These are phyloP conservation scores for Venturia effusa DNA, from an alignment of 2,329 filamentous ascomycete species.

Conservation along the genomic window DNA sequence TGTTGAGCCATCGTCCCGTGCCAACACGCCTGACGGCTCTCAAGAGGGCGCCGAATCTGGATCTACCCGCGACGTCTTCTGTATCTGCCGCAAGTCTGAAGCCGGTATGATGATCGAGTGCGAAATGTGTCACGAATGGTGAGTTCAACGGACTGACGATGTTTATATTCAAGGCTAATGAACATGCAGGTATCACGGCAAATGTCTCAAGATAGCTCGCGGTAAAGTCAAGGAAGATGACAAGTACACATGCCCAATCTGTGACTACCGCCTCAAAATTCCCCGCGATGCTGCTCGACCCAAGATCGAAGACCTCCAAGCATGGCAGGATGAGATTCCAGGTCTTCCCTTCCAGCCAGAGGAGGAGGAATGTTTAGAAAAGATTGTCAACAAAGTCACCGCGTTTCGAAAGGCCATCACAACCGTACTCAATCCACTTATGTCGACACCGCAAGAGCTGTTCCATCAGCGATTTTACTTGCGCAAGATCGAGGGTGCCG, in stretches of 20 bases:
- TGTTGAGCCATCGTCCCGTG: constrained; percentile 82
- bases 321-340: constrained; percentile 74
- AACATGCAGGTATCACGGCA: constrained; percentile 77
- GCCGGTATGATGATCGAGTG: constrained; percentile 99
- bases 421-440: constrained; percentile 68
- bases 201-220: constrained; percentile 92
- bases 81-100: constrained; percentile 86
- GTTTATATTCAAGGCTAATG: not conserved
- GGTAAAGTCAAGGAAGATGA: constrained; percentile 98
- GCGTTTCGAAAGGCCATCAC: constrained; percentile 75
- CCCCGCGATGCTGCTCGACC: constrained; percentile 91
- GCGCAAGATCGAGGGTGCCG: constrained; percentile 92
- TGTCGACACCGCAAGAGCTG: constrained; percentile 74
- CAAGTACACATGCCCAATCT: constrained; percentile 96
- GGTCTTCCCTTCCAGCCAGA: constrained; percentile 86
- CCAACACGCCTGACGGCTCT: constrained; percentile 52
- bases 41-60: constrained; percentile 34
- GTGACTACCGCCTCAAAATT: constrained; percentile 94
- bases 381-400: constrained; percentile 75
- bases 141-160: constrained; percentile 25
- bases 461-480: constrained; percentile 89
- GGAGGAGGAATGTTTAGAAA: constrained; percentile 76
- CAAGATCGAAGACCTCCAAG: constrained; percentile 79
- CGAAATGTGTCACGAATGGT: constrained; percentile 96
- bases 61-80: constrained; percentile 72